Percentiles rank a stretch among this genome's conserved stretches.
Evolutionary conservation across 805 yeast species (phyloP).

Genomic region (Metschnikowia henanensis): DNA sequence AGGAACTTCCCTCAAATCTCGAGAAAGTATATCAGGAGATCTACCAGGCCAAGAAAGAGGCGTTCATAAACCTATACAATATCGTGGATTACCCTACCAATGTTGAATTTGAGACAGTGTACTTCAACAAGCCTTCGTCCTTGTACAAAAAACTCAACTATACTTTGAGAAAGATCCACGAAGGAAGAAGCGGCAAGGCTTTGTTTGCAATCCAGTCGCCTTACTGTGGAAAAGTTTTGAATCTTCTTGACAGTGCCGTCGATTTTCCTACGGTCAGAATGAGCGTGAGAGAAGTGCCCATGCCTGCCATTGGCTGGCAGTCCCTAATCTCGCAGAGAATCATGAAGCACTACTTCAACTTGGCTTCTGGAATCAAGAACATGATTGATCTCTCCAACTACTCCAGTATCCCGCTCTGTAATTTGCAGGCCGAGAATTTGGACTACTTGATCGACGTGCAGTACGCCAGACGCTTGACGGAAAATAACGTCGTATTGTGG

Average conservation of each 20-base stretch:
- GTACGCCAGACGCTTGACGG: conserved; percentile 74
- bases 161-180: conserved; percentile 55
- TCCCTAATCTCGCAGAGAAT: conserved; percentile 60
- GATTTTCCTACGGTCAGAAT: conserved; percentile 66
- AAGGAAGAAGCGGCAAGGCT: conserved; percentile 59
- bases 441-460: conserved; percentile 81
- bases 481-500: conserved; percentile 79
- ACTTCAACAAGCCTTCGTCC: conserved; percentile 54
- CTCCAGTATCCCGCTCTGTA: conserved; percentile 84
- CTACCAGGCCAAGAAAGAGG: conserved; percentile 46
- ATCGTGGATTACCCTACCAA: conserved; percentile 55
- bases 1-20: conserved; percentile 56
- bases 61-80: conserved; percentile 40
- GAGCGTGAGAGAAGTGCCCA: conserved; percentile 53
- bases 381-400: conserved; percentile 65
- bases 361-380: conserved; percentile 72
- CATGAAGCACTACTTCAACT: conserved; percentile 66
- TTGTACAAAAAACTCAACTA: conserved; percentile 60
- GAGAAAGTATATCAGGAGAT: conserved; percentile 56
- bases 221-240: conserved; percentile 45
- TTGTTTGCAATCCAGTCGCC: conserved; percentile 78
- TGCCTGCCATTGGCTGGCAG: conserved; percentile 87
- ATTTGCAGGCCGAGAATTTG: conserved; percentile 71
- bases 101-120: conserved; percentile 53
- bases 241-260: conserved; percentile 44